phyloP scores from a whole-genome alignment of 1,284 basidiomycete genomes.

The Marasmius oreades region DNA sequence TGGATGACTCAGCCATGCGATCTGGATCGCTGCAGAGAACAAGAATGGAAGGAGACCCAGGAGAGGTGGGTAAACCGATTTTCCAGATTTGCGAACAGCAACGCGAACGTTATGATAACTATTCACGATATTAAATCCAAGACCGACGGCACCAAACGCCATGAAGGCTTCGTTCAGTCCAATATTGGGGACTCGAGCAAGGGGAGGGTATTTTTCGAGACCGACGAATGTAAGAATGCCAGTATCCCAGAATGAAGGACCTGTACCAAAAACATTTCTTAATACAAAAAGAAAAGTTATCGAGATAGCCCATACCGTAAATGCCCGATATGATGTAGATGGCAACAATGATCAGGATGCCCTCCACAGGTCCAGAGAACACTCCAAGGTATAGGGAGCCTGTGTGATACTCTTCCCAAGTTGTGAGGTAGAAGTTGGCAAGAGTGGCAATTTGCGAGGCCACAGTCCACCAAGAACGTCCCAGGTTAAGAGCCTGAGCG shows the following conservation, averaged over 20 bases:
- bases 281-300: background rate
- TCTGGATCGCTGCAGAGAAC: conserved; percentile 64
- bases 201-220: conserved; percentile 49
- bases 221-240: conserved; percentile 61
- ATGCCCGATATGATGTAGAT: conserved; percentile 81
- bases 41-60: conserved; percentile 80
- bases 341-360: conserved; percentile 82
- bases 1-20: conserved; percentile 78
- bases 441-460: conserved; percentile 83
- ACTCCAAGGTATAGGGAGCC: conserved; percentile 87
- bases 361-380: conserved; percentile 96
- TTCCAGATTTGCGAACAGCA: conserved; percentile 36
- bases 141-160: conserved; percentile 72
- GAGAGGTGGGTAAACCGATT: conserved; percentile 55
- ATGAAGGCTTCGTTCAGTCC: conserved; percentile 89
- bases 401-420: conserved; percentile 98
- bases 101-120: conserved; percentile 78
- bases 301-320: conserved; percentile 43
- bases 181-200: conserved; percentile 58
- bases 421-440: conserved; percentile 93
- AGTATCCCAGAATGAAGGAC: conserved; percentile 84
- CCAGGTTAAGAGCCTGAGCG: conserved; percentile 85
- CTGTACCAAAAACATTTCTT: conserved; percentile 28
- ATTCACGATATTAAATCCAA: conserved; percentile 80
- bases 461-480: conserved; percentile 95